Evolutionary conservation across 208 protist species (phyloP).

Genomic region (Trypanosoma avium): DNA sequence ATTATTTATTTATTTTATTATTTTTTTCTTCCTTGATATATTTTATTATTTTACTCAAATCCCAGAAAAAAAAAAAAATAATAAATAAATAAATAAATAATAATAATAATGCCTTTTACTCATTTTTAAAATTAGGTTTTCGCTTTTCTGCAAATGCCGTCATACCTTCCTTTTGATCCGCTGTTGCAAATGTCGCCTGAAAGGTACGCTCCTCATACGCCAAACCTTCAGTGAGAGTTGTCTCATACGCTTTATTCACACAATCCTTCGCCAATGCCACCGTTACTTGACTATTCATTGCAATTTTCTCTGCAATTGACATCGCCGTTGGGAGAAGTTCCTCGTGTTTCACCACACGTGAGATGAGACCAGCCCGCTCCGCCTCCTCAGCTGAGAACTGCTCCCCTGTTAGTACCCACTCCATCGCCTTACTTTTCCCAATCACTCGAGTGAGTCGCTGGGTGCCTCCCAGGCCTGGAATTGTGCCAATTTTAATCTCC

Average conservation of each 20-base stretch:
- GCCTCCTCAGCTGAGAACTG: slow-evolving; percentile 77
- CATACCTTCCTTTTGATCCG: slow-evolving; percentile 93
- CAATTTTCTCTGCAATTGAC: slow-evolving; percentile 71
- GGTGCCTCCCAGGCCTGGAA: slow-evolving; percentile 93
- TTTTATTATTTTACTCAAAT: neutral
- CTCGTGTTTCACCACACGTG: slow-evolving; percentile 80
- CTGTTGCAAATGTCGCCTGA: slow-evolving; percentile 88
- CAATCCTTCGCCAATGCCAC: slow-evolving; percentile 85
- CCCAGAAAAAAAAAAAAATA: too few species aligned
- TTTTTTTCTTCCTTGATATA: too few species aligned
- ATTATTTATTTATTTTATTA: too few species aligned
- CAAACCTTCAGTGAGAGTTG: slow-evolving; percentile 74
- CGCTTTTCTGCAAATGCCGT: slow-evolving; percentile 93
- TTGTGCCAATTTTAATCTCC: slow-evolving; percentile 93
- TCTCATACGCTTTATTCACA: slow-evolving; percentile 85
- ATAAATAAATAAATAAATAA: too few species aligned
- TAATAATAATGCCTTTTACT: slow-evolving; percentile 55
- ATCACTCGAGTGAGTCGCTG: slow-evolving; percentile 89
- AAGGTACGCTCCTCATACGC: slow-evolving; percentile 85
- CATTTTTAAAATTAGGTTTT: slow-evolving; percentile 77
- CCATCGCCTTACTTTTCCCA: slow-evolving; percentile 92
- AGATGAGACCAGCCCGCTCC: slow-evolving; percentile 80
- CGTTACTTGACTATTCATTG: slow-evolving; percentile 78
- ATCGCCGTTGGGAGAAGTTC: slow-evolving; percentile 61
- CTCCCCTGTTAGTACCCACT: slow-evolving; percentile 91